Evolutionary conservation across 805 yeast genomes (phyloP), one percentile per base, ranked within the genome.

Genomic region (Kurtzmaniella fragi): DNA sequence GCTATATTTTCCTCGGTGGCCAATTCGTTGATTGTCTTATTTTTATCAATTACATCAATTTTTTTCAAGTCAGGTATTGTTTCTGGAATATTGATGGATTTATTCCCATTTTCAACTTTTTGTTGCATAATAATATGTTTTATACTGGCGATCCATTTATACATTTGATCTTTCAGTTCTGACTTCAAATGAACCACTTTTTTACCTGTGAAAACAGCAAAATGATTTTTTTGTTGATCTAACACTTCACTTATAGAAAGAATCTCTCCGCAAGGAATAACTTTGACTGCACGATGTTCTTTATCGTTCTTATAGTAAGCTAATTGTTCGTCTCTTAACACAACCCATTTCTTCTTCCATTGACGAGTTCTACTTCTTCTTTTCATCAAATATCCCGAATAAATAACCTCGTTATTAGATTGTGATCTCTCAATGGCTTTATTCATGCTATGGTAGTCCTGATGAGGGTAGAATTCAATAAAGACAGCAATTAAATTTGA

Each of bases 291-390:
- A 37, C 62, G 63, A 47, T 64, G 58, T 44, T 69, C 74, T 20
- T 48, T 44, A 5, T 60, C 44, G 41, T 65, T 67, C 37, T 64
- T 64, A 46, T 69, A 69, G 49, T 62, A 66, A 8, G 65, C 50
- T 14, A 68, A 48, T 43, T 66, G 73, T 32, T 61, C 52, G n/a
- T 49, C 46, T 26, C 73, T 46, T 4, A 69, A 50, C 4, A 63
- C 68, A 31, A 60, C 62, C 73, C 74, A 69, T 26, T 51, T 47
- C 39, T 51, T 56, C 43, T 64, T 64, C 69, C 71, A 69, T 25
- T 50, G 56, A 42, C 55, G 62, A 14, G 69, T 62, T 15, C 53
- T 53, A 37, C 48, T 52, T 23, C 58, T 50, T 29, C 66, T 52
- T 40, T 64, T 65, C 42, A 35, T 39, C n/a, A 66, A 51, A 39